phyloP scores from a whole-genome alignment of 1,284 basidiomycete species.

The Ceratobasidium sp. region DNA sequence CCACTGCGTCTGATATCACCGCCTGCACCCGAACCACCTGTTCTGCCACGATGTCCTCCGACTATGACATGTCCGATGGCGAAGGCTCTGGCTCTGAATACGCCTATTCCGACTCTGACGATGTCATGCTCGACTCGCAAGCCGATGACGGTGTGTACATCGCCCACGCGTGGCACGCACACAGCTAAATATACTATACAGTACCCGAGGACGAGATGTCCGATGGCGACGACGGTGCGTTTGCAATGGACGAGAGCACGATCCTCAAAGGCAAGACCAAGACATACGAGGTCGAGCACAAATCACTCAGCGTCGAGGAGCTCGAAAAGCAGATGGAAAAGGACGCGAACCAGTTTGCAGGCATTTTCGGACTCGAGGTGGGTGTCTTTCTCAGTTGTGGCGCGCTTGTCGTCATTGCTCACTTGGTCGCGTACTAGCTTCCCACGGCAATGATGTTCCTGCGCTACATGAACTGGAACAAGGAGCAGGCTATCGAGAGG shows the following conservation, averaged over 20 bases:
- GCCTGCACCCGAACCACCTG: not conserved
- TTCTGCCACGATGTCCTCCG: constrained; percentile 64
- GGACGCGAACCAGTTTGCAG: constrained; percentile 83
- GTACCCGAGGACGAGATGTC: constrained; percentile 41
- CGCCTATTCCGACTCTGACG: constrained; percentile 70
- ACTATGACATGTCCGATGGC: constrained; percentile 56
- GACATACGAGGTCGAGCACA: constrained; percentile 79
- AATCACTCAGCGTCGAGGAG: constrained; percentile 72
- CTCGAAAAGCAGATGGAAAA: constrained; percentile 78
- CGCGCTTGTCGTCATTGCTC: constrained; percentile 22
- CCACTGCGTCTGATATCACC: not conserved
- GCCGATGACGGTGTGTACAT: constrained; percentile 27
- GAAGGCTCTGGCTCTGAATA: constrained; percentile 34
- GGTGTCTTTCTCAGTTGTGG: constrained; percentile 51
- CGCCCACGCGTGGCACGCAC: not conserved
- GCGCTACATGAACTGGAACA: constrained; percentile 92
- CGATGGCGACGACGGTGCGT: constrained; percentile 58
- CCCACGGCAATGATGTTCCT: constrained; percentile 78
- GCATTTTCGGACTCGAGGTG: constrained; percentile 85
- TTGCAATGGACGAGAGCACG: constrained; percentile 55
- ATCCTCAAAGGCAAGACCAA: constrained; percentile 63
- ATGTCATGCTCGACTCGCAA: constrained; percentile 45
- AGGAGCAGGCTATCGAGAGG: constrained; percentile 92
- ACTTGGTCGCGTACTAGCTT: constrained; percentile 46
- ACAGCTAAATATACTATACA: not conserved